Percentiles rank a stretch among this genome's conserved stretches.
phyloP scores from a whole-genome alignment of 495 filamentous ascomycete genomes.

The Neurospora pannonica region DNA sequence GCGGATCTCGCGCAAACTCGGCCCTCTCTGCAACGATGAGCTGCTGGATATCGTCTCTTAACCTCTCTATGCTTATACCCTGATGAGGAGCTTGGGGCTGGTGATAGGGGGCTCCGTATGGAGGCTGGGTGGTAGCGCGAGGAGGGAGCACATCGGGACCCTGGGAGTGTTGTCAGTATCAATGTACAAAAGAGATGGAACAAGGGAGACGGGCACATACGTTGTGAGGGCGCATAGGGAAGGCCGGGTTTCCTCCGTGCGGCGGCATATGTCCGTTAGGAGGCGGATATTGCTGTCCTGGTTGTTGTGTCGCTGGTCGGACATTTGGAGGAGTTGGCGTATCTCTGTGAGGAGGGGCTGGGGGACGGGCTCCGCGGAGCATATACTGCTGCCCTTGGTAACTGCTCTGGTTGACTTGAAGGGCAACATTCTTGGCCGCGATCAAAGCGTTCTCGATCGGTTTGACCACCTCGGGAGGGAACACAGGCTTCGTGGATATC shows the following conservation, averaged over 20 bases:
- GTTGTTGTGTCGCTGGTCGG: conserved; percentile 18
- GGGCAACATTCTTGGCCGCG: conserved; percentile 67
- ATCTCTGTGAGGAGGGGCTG: conserved; percentile 48
- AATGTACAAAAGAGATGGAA: not conserved
- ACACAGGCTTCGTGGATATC: conserved; percentile 77
- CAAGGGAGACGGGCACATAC: conserved; percentile 9
- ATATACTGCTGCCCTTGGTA: conserved; percentile 54
- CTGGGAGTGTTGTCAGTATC: conserved; percentile 15
- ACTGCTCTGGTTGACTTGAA: conserved; percentile 61
- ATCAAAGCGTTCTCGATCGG: conserved; percentile 91
- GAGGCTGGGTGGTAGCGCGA: conserved; percentile 29
- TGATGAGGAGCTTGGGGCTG: conserved; percentile 22
- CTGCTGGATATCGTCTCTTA: conserved; percentile 72
- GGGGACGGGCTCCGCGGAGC: conserved; percentile 46
- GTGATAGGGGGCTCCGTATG: conserved; percentile 13
- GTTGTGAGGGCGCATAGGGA: conserved; percentile 15
- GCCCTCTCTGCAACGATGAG: conserved; percentile 60
- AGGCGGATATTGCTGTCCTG: conserved; percentile 16
- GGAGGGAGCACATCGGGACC: conserved; percentile 11
- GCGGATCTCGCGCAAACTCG: conserved; percentile 62
- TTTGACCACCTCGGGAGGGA: conserved; percentile 70
- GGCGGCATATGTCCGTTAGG: conserved; percentile 12
- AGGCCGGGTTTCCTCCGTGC: conserved; percentile 10
- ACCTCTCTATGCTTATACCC: conserved; percentile 54
- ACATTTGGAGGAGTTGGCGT: conserved; percentile 59